Evolutionary conservation across 176 grass and related monocot species (phyloP).

Genomic region (Carex pumila): DNA sequence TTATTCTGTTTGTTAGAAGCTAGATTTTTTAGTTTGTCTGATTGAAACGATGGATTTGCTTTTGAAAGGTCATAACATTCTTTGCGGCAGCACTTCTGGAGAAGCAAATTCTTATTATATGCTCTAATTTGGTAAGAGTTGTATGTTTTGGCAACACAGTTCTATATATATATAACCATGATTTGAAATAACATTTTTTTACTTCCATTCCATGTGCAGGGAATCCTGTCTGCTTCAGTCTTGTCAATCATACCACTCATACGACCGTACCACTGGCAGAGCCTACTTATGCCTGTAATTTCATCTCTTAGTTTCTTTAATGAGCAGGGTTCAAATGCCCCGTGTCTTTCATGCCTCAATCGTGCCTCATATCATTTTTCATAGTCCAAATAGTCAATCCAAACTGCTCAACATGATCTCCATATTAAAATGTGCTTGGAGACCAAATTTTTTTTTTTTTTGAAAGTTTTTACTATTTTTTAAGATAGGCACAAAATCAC

Average conservation of each 20-base stretch:
- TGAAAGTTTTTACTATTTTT: no score
- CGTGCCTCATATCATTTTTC: no score
- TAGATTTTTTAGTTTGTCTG: neutral
- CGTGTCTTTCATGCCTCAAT: no score
- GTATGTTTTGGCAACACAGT: neutral
- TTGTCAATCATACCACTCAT: conserved; percentile 88
- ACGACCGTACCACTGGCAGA: conserved; percentile 92
- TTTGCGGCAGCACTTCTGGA: conserved; percentile 90
- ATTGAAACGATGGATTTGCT: neutral
- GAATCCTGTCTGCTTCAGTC: conserved; percentile 87
- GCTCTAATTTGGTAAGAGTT: conserved; percentile 85
- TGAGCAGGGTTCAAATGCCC: no score
- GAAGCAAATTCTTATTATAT: conserved; percentile 88
- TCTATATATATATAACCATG: conserved; percentile 7
- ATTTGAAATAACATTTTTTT: conserved; percentile 3
- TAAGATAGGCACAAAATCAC: no score
- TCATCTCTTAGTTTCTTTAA: conserved; percentile 15
- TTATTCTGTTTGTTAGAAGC: neutral
- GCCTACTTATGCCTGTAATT: conserved; percentile 87
- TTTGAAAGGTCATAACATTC: conserved; percentile 68
- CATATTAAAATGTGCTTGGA: no score
- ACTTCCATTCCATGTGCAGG: conserved; percentile 39
- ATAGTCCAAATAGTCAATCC: no score
- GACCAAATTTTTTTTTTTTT: no score
- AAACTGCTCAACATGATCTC: no score